Conservation (phyloP, 331 rosid genomes). For the Stylosanthes scabra region DNA sequence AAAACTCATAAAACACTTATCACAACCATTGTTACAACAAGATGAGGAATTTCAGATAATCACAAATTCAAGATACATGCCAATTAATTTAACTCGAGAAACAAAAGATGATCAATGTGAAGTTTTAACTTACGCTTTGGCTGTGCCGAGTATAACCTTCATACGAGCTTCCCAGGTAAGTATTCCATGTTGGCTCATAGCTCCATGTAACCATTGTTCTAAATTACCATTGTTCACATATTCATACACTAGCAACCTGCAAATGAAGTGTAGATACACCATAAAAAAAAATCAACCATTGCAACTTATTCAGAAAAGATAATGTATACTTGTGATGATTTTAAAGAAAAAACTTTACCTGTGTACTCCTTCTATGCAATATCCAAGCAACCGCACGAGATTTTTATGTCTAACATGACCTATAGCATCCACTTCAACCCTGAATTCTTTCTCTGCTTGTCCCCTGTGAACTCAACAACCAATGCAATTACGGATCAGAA, state of each 20-base stretch:
- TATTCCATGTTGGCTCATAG: slow-evolving; percentile 74
- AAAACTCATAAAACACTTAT: background rate
- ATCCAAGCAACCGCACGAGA: slow-evolving; percentile 96
- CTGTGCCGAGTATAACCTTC: slow-evolving; percentile 94
- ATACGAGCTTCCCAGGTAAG: slow-evolving; percentile 95
- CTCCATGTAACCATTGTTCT: slow-evolving; percentile 98
- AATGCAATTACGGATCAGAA: slow-evolving; percentile 22
- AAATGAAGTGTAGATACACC: slow-evolving; percentile 30
- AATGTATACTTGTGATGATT: background rate
- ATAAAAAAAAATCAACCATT: background rate
- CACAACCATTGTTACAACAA: background rate
- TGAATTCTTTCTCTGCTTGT: slow-evolving; percentile 97
- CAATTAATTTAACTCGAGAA: slow-evolving; percentile 22
- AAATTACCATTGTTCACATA: slow-evolving; percentile 96
- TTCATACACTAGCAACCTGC: slow-evolving; percentile 94
- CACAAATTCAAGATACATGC: background rate
- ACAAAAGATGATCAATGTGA: background rate
- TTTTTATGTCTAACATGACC: slow-evolving; percentile 97
- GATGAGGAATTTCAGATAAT: background rate
- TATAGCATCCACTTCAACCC: slow-evolving; percentile 98
- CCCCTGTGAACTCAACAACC: slow-evolving; percentile 64
- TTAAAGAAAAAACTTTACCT: slow-evolving; percentile 45
- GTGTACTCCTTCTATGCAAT: slow-evolving; percentile 74
- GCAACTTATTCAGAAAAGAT: no score
- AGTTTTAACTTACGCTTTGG: slow-evolving; percentile 85